Percentiles rank a stretch among this genome's conserved stretches.
Evolutionary conservation across 805 yeast species (phyloP).

Genomic region (Myxozyma kluyveri): DNA sequence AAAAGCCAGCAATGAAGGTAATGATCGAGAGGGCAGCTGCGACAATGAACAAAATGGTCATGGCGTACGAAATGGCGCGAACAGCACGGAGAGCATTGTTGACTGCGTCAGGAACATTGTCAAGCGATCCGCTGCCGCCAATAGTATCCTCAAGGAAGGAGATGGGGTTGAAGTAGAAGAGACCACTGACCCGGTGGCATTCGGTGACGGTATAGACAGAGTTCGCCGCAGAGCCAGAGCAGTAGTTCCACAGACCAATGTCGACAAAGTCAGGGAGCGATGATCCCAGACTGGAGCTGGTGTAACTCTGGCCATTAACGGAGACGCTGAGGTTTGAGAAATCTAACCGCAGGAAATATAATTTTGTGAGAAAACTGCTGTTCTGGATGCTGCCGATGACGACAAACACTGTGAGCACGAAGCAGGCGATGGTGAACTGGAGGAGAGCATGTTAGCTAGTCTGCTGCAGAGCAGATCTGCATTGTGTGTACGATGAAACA

Average conservation of each 20-base stretch:
- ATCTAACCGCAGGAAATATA: constrained; percentile 51
- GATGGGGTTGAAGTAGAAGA: constrained; percentile 57
- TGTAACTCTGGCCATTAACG: constrained; percentile 27
- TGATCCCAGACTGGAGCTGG: constrained; percentile 31
- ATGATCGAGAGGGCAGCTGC: constrained; percentile 47
- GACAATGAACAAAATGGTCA: constrained; percentile 54
- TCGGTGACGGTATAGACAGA: constrained; percentile 42
- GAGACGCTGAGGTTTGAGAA: constrained; percentile 39
- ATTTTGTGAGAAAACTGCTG: constrained; percentile 44
- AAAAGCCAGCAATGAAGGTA: constrained; percentile 43
- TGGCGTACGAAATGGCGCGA: constrained; percentile 52
- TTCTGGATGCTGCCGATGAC: constrained; percentile 52
- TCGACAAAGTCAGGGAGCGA: constrained; percentile 51
- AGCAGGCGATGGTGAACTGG: constrained; percentile 41
- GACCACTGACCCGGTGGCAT: constrained; percentile 56
- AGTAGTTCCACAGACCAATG: constrained; percentile 65
- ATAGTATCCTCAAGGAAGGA: constrained; percentile 35
- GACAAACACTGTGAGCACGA: constrained; percentile 50
- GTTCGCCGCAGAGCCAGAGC: constrained; percentile 44
- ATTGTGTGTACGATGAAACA: neutral
- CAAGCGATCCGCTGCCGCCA: constrained; percentile 30
- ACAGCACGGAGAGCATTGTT: constrained; percentile 55
- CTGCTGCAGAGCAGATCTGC: neutral
- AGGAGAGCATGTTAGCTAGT: no score
- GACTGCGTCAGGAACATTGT: constrained; percentile 41